A percentile compares a stretch with the other conserved stretches of the same genome.
Conservation (phyloP, 2,329 filamentous ascomycete genomes). For the Aspergillus sp. region DNA sequence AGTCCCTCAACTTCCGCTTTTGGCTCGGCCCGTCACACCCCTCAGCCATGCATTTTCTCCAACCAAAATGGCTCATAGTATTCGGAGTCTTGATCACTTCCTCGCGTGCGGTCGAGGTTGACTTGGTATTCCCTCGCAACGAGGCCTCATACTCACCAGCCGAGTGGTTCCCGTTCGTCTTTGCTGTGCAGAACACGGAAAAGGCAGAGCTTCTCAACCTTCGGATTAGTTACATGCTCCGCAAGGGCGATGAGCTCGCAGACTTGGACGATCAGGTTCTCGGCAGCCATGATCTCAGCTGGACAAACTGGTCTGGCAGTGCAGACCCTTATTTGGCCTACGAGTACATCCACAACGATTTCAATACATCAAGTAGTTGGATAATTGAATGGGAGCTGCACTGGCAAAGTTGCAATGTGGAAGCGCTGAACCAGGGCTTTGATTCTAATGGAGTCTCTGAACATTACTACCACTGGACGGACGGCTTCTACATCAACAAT, state of each 20-base stretch:
- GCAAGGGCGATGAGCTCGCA: no score
- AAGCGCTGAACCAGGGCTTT: background rate
- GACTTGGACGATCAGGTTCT: no score
- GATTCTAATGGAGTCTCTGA: background rate
- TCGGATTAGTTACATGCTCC: no score
- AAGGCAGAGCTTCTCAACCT: conserved; percentile 16
- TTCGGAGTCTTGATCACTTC: background rate
- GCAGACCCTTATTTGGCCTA: conserved; percentile 16
- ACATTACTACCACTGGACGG: background rate
- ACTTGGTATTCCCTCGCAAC: conserved; percentile 24
- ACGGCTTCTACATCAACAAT: conserved; percentile 12
- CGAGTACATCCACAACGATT: background rate
- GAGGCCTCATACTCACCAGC: conserved; percentile 21
- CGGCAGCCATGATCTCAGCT: conserved; percentile 15
- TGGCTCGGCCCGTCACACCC: no score
- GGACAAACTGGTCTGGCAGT: conserved; percentile 14
- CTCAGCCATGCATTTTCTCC: background rate
- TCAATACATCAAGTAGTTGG: conserved; percentile 7
- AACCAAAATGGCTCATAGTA: background rate
- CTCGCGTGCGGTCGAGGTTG: conserved; percentile 13
- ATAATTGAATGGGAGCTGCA: conserved; percentile 6
- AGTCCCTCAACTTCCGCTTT: no score
- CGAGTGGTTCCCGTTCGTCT: conserved; percentile 20
- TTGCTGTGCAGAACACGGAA: conserved; percentile 21
- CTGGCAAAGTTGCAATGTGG: conserved; percentile 19